These are phyloP conservation scores for Solanum gracilifrons DNA, from an alignment of 257 asterid species.

Conservation along the genomic window DNA sequence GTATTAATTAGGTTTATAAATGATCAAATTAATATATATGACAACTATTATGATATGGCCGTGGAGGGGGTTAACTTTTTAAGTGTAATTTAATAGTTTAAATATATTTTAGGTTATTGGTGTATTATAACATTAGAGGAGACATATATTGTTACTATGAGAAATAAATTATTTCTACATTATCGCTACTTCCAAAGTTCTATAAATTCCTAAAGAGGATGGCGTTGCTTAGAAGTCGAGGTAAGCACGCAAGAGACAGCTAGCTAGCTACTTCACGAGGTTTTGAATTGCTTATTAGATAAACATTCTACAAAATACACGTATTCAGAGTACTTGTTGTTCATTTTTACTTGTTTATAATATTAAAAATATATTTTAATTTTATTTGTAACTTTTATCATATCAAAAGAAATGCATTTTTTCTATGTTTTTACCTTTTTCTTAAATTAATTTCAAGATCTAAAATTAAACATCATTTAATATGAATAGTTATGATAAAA, in stretches of 20 bases:
- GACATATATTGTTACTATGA: not conserved
- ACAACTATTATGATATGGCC: not conserved
- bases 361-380: too few species aligned
- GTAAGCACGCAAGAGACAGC: not conserved
- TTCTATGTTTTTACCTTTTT: too few species aligned
- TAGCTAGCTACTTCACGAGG: not conserved
- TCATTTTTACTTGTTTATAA: not conserved
- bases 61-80: not conserved
- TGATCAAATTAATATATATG: not conserved
- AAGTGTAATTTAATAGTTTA: not conserved
- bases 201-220: not conserved
- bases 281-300: not conserved
- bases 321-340: not conserved
- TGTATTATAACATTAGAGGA: not conserved
- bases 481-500: not conserved
- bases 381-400: too few species aligned
- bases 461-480: not conserved
- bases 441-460: too few species aligned
- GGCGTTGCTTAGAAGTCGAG: not conserved
- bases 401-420: too few species aligned
- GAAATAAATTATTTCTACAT: too few species aligned
- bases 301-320: not conserved
- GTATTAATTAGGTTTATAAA: not conserved
- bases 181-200: too few species aligned
- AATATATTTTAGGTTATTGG: not conserved